Conservation (phyloP, 495 filamentous ascomycete species). For the Lophiotrema nucula region DNA sequence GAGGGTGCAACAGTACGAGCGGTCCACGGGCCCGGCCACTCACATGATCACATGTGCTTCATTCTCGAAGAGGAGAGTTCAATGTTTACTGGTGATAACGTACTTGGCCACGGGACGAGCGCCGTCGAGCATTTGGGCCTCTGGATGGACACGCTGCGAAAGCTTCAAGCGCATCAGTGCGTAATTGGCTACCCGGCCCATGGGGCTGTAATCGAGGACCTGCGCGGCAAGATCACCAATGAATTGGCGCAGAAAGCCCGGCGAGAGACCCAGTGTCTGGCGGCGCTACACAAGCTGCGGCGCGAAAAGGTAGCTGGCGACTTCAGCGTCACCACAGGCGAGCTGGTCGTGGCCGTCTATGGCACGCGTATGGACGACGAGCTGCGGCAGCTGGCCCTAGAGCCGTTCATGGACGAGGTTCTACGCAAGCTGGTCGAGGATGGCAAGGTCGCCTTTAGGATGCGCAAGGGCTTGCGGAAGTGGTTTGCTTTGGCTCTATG, state of each 20-base stretch:
- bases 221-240: constrained; percentile 38
- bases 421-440: constrained; percentile 53
- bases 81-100: too few species aligned
- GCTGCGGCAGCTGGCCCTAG: constrained; percentile 38
- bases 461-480: constrained; percentile 42
- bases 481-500: constrained; percentile 43
- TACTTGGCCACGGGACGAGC: constrained; percentile 45
- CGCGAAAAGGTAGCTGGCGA: constrained; percentile 34
- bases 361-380: constrained; percentile 40
- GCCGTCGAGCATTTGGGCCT: constrained; percentile 43
- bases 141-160: constrained; percentile 43
- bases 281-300: constrained; percentile 32
- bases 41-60: too few species aligned
- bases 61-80: too few species aligned
- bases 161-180: constrained; percentile 39
- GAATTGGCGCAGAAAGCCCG: constrained; percentile 43
- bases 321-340: not conserved
- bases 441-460: constrained; percentile 49
- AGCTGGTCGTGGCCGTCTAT: constrained; percentile 41
- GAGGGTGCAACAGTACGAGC: too few species aligned
- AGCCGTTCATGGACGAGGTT: constrained; percentile 51
- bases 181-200: constrained; percentile 47
- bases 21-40: too few species aligned
- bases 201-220: constrained; percentile 42
- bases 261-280: constrained; percentile 43